Evolutionary conservation across 495 filamentous ascomycete species (phyloP), one percentile per base, ranked within the genome.

Genomic region (Thermothielavioides terrestris): DNA sequence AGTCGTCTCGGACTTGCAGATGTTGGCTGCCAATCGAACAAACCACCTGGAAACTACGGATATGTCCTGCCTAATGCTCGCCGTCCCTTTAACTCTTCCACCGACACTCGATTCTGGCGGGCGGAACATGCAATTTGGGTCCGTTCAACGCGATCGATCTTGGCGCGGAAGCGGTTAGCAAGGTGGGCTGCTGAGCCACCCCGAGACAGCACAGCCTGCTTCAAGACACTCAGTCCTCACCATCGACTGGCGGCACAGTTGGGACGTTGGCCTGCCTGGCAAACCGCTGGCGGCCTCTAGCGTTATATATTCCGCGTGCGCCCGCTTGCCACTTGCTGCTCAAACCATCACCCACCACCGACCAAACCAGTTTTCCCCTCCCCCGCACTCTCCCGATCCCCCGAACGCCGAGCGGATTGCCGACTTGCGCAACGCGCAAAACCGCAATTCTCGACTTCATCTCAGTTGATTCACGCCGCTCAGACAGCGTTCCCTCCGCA

Each of bases 121-220:
- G n/a, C n/a, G n/a, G n/a, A n/a, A n/a, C n/a, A n/a, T n/a, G n/a
- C 35, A 20, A n/a, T 37, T n/a, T 37, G 35, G 35, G n/a, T 37
- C 20, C 11, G 15, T 18, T n/a, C n/a, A 37, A 37, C 30, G 30
- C 11, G n/a, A 32, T 32, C 9, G 4, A 14, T 32, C 11, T 12
- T 4, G 11, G 30, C 11, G 10, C 34, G 17, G 39, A 17, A 14
- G 44, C 44, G 14, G 5, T n/a, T 21, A 17, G 11, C 20, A 0
- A 45, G 35, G 30, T 25, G 17, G 2, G 3, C 8, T 26, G 50
- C 45, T 53, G 30, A 48, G 45, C 42, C 35, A 47, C 42, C 27
- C 20, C 37, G 34, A 35, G 42, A 47, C 43, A 48, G 44, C 50
- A 53, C 50, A 26, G 43, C 42, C 43, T 23, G 25, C 36, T 18